These are phyloP conservation scores for Odontarrhena argentea DNA, from an alignment of 345 rosid genomes.

Conservation along the genomic window DNA sequence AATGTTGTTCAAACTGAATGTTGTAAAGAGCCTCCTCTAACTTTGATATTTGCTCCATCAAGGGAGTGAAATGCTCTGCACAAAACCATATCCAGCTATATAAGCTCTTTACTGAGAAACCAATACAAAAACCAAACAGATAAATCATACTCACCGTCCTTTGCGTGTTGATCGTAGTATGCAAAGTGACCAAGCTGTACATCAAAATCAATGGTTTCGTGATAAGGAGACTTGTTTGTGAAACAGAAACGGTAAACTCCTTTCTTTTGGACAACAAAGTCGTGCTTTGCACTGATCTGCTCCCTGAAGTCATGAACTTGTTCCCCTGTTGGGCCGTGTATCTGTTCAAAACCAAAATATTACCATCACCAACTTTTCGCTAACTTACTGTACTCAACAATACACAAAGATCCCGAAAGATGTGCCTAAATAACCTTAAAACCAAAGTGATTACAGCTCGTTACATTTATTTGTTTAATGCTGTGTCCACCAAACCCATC, in stretches of 20 bases:
- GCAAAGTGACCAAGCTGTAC: conserved; percentile 62
- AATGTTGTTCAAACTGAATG: conserved; percentile 78
- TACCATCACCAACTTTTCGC: conserved; percentile 2
- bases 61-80: conserved; percentile 67
- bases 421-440: neutral
- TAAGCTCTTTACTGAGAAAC: neutral
- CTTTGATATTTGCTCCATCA: conserved; percentile 64
- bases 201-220: conserved; percentile 73
- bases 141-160: conserved; percentile 49
- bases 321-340: conserved; percentile 61
- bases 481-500: neutral
- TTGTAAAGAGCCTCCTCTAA: conserved; percentile 69
- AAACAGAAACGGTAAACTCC: conserved; percentile 73
- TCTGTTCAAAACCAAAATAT: conserved; percentile 40
- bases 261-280: conserved; percentile 59
- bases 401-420: neutral
- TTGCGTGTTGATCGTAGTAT: conserved; percentile 68
- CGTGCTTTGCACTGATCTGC: conserved; percentile 60
- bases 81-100: conserved; percentile 19
- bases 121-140: neutral
- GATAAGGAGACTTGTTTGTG: conserved; percentile 71
- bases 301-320: conserved; percentile 64
- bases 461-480: neutral
- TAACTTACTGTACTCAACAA: neutral
- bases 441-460: neutral